Evolutionary conservation across 495 filamentous ascomycete genomes (phyloP).

Genomic region (Penicillium ucsense): DNA sequence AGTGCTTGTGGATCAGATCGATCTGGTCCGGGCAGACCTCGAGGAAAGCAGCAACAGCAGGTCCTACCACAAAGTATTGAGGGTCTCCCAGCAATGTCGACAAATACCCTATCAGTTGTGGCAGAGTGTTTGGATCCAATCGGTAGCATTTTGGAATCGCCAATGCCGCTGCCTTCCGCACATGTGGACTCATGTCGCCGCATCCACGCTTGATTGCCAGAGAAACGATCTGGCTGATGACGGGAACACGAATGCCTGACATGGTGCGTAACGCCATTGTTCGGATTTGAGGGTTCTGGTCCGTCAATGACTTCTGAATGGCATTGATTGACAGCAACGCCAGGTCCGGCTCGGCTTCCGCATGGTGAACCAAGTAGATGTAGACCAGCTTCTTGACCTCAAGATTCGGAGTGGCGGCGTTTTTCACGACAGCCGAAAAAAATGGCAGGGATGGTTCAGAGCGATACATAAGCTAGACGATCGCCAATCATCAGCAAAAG

Average conservation of each 20-base stretch:
- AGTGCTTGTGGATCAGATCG: constrained; percentile 83
- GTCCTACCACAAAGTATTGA: constrained; percentile 90
- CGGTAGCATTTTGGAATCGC: constrained; percentile 97
- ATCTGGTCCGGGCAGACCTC: constrained; percentile 80
- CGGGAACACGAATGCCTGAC: constrained; percentile 90
- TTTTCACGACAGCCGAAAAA: constrained; percentile 94
- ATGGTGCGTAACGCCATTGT: constrained; percentile 89
- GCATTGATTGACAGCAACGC: constrained; percentile 95
- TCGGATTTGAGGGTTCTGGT: constrained; percentile 79
- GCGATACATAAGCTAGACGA: constrained; percentile 78
- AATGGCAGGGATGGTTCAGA: constrained; percentile 72
- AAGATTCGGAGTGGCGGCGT: constrained; percentile 80
- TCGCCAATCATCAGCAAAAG: background rate
- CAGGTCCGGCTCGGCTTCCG: constrained; percentile 88
- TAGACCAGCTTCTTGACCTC: constrained; percentile 97
- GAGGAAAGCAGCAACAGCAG: constrained; percentile 80
- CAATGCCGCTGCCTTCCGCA: constrained; percentile 84
- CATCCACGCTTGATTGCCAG: constrained; percentile 86
- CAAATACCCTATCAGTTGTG: constrained; percentile 75
- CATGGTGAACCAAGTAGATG: constrained; percentile 92
- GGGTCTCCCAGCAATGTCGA: constrained; percentile 70
- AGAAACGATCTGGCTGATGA: constrained; percentile 98
- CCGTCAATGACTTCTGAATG: constrained; percentile 92
- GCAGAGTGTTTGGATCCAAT: constrained; percentile 78
- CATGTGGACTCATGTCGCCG: constrained; percentile 88